Base-by-base conservation (phyloP, 108 stramenopile genomes). In the Schizochytrium sp. region DNA sequence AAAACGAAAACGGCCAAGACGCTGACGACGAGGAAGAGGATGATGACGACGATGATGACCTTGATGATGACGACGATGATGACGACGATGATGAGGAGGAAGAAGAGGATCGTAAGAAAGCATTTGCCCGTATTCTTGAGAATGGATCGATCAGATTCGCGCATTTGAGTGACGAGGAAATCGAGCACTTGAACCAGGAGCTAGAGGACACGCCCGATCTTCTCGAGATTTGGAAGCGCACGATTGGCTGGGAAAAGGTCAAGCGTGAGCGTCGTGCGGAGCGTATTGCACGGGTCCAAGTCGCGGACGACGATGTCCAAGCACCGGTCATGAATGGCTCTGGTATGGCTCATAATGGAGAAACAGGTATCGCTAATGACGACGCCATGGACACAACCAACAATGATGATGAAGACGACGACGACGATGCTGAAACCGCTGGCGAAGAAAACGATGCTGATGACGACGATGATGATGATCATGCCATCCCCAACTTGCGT, bases 31-130 rank as follows among this genome's bases (percentile, higher is more conserved):
- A 72, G 28, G 72, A 72, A 44, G 72, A 72, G 1, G 72, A 72
- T 15, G 72, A 72, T 15, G 72, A 72, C 2, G 72, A 72, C 72
- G 72, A 72, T 41, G 72, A 72, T 1, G 72, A 72, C 2, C 50
- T 55, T 3, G 28, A 42, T 40, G 76, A 83, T 28, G 76, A 83
- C 28, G 76, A 83, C 76, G 76, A 83, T 50, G 76, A 83, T 3
- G 76, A 83, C 12, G 76, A 76, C 4, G 73, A 76, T 4, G 73
- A 76, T 4, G 73, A 83, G 10, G 76, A 83, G 15, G 76, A 83
- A n/a, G 76, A 83, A 10, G 76, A 83, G 47, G 53, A 83, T 40
- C 76, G 76, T 40, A 17, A 17, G 12, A 28, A 56, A 42, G 76
- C 76, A 47, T 83, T 83, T 83, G 76, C 76, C 47, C 49, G 55